Evolutionary conservation across 2,329 filamentous ascomycete species (phyloP), one percentile per base, ranked within the genome.

Genomic region (Pestalotiopsis sp.): DNA sequence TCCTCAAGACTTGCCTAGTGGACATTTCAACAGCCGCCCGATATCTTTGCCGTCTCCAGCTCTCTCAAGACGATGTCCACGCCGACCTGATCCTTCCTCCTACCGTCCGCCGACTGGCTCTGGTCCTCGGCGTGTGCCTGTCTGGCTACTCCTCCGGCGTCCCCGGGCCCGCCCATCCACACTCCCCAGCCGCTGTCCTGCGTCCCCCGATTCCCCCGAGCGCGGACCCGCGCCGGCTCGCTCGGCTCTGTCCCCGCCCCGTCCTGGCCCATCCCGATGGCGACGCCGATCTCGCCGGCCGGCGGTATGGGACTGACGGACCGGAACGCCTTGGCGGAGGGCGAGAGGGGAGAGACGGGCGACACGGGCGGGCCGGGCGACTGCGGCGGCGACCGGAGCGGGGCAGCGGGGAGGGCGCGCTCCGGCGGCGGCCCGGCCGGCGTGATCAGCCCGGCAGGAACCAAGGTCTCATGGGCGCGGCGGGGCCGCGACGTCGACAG

Each of bases 341-440:
- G 64, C 17, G 75, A 77, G 1, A 74, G 75, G 12, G 74, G 75
- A 0, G 76, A 76, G 0, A 69, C 65, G 2, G 75, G 72, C 23
- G 71, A 71, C 3, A 57, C 63, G 14, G 45, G 14, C 2, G 49
- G 38, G 17, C 3, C 45, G 17, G 45, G 45, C 6, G 45, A n/a
- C 23, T 4, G 67, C 38, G 20, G 73, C 67, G n/a, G 72, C 71
- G 67, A 64, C n/a, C 70, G n/a, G 2, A n/a, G 25, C 7, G 64
- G 66, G 1, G 69, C 67, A 36, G 27, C 20, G 0, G 83, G 83
- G 2, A 86, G 79, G 3, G 82, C 82, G n/a, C 80, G 77, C 4
- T 71, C 82, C 0, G 85, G 85, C 0, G 84, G 84, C 0, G 85
- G 84, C 0, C 84, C 82, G 25, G 73, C 77, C 2, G 77, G 77